phyloP scores from a whole-genome alignment of 495 filamentous ascomycete genomes.

The Lepraria neglecta region DNA sequence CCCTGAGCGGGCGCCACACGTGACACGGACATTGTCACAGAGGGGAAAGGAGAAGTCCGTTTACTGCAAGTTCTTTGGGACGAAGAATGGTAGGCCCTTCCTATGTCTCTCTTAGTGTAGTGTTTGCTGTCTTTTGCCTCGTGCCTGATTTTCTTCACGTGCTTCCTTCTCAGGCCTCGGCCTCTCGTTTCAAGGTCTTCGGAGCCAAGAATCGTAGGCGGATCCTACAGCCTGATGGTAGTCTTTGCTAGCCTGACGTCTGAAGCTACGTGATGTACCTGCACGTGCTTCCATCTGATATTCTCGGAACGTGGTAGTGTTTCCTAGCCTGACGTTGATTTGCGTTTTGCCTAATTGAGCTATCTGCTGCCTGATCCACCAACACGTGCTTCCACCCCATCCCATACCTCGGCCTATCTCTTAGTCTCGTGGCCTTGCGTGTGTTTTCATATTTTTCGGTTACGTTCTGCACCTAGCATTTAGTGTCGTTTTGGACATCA shows the following conservation, averaged over 20 bases:
- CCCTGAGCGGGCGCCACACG: conserved; percentile 6
- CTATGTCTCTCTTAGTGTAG: background rate
- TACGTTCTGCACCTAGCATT: conserved; percentile 10
- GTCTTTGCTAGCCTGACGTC: too few relatives aligned
- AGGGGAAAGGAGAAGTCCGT: conserved; percentile 1
- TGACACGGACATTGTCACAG: conserved; percentile 9
- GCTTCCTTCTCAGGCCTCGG: too few relatives aligned
- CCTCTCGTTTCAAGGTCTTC: too few relatives aligned
- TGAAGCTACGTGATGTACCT: background rate
- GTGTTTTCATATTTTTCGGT: background rate
- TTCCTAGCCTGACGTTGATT: too few relatives aligned
- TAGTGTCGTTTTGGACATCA: background rate
- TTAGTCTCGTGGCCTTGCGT: background rate
- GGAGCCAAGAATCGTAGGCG: too few relatives aligned
- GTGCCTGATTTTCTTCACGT: too few relatives aligned
- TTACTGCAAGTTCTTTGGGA: conserved; percentile 20
- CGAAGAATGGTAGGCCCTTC: conserved; percentile 17
- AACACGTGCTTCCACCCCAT: background rate
- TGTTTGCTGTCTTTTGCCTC: background rate
- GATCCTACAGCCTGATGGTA: too few relatives aligned
- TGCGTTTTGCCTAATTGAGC: too few relatives aligned
- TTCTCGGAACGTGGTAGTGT: too few relatives aligned
- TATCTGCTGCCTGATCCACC: background rate
- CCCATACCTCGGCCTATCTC: background rate
- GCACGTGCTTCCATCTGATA: background rate